A percentile compares a stretch with the other conserved stretches of the same genome.
Evolutionary conservation across 768 basidiomycete species (phyloP).

Genomic region (Suillus subluteus): DNA sequence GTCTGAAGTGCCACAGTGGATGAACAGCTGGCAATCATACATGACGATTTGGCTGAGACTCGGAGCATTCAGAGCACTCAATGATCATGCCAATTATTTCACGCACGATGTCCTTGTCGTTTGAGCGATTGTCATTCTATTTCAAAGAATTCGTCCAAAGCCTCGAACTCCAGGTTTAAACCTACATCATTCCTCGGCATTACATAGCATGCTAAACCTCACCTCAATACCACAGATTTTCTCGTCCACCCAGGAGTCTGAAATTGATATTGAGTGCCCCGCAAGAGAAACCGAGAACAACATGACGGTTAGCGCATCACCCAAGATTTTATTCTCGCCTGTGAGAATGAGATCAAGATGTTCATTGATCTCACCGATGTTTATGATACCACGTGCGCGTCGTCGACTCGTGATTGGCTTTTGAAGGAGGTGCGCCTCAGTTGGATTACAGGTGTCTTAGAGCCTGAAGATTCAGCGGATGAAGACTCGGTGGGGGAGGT

Average conservation of each 20-base stretch:
- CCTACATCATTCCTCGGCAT: not conserved
- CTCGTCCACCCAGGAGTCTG: not conserved
- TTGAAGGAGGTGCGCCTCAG: not conserved
- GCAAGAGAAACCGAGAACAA: too few relatives aligned
- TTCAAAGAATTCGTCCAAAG: not conserved
- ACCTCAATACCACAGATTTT: not conserved
- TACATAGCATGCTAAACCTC: not conserved
- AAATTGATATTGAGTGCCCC: not conserved
- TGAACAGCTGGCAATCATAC: too few relatives aligned
- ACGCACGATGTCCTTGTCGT: not conserved
- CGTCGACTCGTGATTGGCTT: conserved; percentile 1
- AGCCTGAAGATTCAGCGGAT: not conserved
- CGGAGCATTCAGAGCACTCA: not conserved
- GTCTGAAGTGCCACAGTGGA: not conserved
- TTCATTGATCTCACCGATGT: not conserved
- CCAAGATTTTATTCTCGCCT: not conserved
- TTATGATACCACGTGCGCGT: not conserved
- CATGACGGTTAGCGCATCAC: not conserved
- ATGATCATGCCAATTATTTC: not conserved
- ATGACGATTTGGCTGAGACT: not conserved
- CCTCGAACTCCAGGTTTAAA: not conserved
- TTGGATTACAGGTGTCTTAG: not conserved
- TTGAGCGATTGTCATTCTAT: not conserved
- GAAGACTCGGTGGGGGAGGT: not conserved
- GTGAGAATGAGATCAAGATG: not conserved